Base-by-base conservation (phyloP, 1,284 basidiomycete genomes). In the Cerioporus squamosus region DNA sequence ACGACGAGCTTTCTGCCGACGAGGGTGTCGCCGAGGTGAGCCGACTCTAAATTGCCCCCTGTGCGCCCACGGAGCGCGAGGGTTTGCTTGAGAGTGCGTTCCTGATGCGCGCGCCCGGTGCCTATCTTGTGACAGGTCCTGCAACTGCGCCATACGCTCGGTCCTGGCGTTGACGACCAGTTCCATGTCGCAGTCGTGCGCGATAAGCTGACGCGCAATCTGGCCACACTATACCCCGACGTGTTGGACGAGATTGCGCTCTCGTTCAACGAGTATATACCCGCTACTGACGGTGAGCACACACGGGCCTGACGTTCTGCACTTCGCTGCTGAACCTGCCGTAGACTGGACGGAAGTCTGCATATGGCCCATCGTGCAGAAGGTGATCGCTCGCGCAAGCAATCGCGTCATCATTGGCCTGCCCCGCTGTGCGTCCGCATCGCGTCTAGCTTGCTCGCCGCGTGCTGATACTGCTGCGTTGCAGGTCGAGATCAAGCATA, bases 1-100 rank as follows among this genome's bases (percentile, higher is more conserved):
- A 79, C n/a, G 74, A 79, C 17, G 61, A 68, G 5, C 59, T 83
- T 5, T 81, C 79, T 0, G 71, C 76, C 20, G 22, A 61, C 0
- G 74, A 74, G n/a, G 78, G 75, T 1, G 38, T 68, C 1, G 57
- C 68, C 5, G 75, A 80, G 17, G 60, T 64, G 7, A 2, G 45
- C 45, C 42, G 7, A 36, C 14, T 29, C 29, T 5, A 29, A n/a
- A n/a, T n/a, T n/a, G n/a, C n/a, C n/a, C n/a, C 10, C 29, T 29
- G 5, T 29, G 33, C 36, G 29, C 29, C 29, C 29, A 5, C 24
- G 6, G n/a, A 23, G 22, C 42, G 18, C 17, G 40, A 43, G 2
- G 40, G 40, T 20, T 6, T 2, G 4, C 3, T 23, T 20, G 22
- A 5, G 40, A 23, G 17, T 14, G 1, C 3, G 22, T 18, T 17